Conservation (phyloP, 768 basidiomycete species). For the Daedalea quercina region DNA sequence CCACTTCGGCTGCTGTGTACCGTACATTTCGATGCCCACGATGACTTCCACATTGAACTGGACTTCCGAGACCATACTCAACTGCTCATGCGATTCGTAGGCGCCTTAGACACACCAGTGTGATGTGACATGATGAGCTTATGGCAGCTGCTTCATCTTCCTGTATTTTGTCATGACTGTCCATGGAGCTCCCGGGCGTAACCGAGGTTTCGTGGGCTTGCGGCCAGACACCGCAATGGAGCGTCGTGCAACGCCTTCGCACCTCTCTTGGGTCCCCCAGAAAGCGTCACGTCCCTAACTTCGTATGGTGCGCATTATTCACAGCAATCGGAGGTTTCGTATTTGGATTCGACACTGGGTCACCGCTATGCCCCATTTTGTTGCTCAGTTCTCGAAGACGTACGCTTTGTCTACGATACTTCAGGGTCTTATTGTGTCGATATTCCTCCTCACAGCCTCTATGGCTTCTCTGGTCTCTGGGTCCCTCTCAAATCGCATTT, state of each 20-base stretch:
- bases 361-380: slow-evolving; percentile 41
- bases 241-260: neutral
- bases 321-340: slow-evolving; percentile 27
- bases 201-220: neutral
- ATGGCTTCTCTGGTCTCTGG: slow-evolving; percentile 35
- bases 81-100: too few relatives aligned
- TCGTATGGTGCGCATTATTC: slow-evolving; percentile 25
- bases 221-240: neutral
- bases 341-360: slow-evolving; percentile 33
- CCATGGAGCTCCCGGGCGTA: too few relatives aligned
- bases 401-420: slow-evolving; percentile 21
- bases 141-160: too few relatives aligned
- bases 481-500: slow-evolving; percentile 37
- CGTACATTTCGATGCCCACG: too few relatives aligned
- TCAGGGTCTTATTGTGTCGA: slow-evolving; percentile 38
- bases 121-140: too few relatives aligned
- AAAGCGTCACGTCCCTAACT: slow-evolving; percentile 13
- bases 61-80: too few relatives aligned
- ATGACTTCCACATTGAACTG: too few relatives aligned
- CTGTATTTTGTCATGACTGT: too few relatives aligned
- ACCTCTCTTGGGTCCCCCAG: neutral
- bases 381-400: slow-evolving; percentile 23
- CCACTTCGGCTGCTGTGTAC: neutral
- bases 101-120: too few relatives aligned
- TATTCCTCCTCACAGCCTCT: slow-evolving; percentile 35